Base-by-base conservation (phyloP, 352 stramenopile genomes). In the Phytopythium oedochilum region DNA sequence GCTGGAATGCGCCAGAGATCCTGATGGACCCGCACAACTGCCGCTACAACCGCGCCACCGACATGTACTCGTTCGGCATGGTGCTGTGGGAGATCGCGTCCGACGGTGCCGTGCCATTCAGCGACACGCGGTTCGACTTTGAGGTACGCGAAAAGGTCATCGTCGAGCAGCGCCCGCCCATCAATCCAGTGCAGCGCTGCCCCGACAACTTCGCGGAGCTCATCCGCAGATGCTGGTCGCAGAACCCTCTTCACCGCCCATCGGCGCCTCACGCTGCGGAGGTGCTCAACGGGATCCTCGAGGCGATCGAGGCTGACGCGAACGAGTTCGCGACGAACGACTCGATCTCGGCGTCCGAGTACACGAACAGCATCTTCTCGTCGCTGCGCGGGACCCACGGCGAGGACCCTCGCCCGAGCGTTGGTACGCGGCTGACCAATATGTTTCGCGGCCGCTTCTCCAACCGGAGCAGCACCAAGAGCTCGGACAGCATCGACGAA, bases 41-140 rank as follows among this genome's bases (percentile, higher is more conserved):
- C 55, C 67, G 73, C 20, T 88, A 86, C 57, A 85, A 65, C 26
- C 71, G 75, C 18, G 70, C 68, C 11, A 88, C 75, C 5, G 78
- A 88, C 58, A 86, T 88, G 73, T 88, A 88, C 56, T 83, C 71
- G 32, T 88, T 88, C 36, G 78, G 78, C 28, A 88, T 88, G 75
- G 75, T 86, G 40, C 53, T 88, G 14, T 88, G 78, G 78, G 78
- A 88, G 70, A 86, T 88, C 39, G 66, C 72, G 0, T 77, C 73
- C 22, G 71, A 88, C 53, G 78, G 75, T 14, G 75, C 68, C 22
- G 66, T 88, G 47, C 78, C 78, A 4, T 88, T 88, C 29, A 78
- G 61, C 53, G 66, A 85, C 58, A 80, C 75, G 15, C 71, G 75
- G 12, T 88, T 88, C 51, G 78, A 88, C 38, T 88, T 88, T 49